Conservation (phyloP, 306 rosid species). For the Lathyrus aphaca region DNA sequence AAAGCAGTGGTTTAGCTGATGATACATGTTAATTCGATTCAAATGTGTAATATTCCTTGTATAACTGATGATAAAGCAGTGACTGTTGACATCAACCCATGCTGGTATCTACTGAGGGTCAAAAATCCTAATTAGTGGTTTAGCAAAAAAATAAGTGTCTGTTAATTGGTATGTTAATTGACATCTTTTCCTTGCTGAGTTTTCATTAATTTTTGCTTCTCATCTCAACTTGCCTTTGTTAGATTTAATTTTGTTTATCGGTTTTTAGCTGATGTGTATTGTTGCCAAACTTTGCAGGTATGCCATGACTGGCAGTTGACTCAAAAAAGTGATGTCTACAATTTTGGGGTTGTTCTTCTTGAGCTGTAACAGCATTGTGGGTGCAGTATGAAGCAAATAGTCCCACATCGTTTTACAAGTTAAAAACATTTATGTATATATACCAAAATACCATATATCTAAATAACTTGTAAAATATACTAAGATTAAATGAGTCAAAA, state of each 20-base stretch:
- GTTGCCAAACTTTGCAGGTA: constrained; percentile 52
- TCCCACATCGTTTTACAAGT: no score
- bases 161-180: constrained; percentile 23
- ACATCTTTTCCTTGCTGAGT: constrained; percentile 7
- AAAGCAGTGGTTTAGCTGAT: fast-evolving
- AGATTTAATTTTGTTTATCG: constrained; percentile 7
- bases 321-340: no score
- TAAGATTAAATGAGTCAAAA: no score
- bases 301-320: constrained; percentile 81
- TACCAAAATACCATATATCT: no score
- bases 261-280: constrained; percentile 33
- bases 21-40: constrained; percentile 22
- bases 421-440: no score
- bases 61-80: constrained; percentile 17
- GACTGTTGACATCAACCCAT: not conserved
- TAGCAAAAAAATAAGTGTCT: not conserved
- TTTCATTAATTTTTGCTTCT: constrained; percentile 20
- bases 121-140: no score
- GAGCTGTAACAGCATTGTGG: no score
- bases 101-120: no score
- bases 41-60: constrained; percentile 16
- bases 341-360: no score
- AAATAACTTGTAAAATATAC: no score
- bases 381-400: no score
- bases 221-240: constrained; percentile 12